phyloP scores from a whole-genome alignment of 2,329 filamentous ascomycete species.

The Cladobotryum protrusum region DNA sequence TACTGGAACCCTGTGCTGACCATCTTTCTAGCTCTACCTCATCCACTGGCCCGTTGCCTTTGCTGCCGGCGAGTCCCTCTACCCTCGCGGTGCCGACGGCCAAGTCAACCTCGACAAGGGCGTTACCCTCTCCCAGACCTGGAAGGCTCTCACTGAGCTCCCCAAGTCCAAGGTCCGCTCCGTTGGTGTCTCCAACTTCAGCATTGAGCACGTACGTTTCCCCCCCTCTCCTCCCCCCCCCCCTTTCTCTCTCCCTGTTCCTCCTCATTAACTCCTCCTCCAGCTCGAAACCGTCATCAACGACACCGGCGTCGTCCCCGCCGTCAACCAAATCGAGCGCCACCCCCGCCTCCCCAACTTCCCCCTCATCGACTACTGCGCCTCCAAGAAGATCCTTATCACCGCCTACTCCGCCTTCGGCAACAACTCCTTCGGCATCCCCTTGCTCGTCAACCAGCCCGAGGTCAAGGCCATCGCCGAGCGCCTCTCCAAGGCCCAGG shows the following conservation, averaged over 20 bases:
- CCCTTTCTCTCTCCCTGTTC: background rate
- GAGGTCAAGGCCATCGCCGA: conserved; percentile 52
- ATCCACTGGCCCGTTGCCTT: conserved; percentile 57
- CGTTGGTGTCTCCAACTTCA: conserved; percentile 70
- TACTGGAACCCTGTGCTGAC: background rate
- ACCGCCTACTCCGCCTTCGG: conserved; percentile 58
- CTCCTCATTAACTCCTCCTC: background rate
- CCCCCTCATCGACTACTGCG: conserved; percentile 53
- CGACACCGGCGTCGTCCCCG: conserved; percentile 50
- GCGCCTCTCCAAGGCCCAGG: conserved; percentile 28
- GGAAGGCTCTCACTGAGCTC: conserved; percentile 49
- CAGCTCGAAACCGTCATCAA: conserved; percentile 49
- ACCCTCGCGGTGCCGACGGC: conserved; percentile 36
- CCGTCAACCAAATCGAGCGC: conserved; percentile 64
- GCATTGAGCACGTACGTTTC: conserved; percentile 42
- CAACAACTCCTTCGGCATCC: conserved; percentile 37
- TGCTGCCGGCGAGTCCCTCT: conserved; percentile 33
- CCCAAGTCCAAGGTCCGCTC: conserved; percentile 56
- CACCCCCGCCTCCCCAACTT: conserved; percentile 57
- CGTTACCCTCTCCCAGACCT: conserved; percentile 37
- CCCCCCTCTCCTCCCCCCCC: background rate
- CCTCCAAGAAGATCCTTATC: conserved; percentile 57
- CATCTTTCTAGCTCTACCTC: conserved; percentile 42
- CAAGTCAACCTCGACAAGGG: conserved; percentile 36
- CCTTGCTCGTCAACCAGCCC: conserved; percentile 53